phyloP scores from a whole-genome alignment of 345 rosid genomes.

The Nasturtium officinale region DNA sequence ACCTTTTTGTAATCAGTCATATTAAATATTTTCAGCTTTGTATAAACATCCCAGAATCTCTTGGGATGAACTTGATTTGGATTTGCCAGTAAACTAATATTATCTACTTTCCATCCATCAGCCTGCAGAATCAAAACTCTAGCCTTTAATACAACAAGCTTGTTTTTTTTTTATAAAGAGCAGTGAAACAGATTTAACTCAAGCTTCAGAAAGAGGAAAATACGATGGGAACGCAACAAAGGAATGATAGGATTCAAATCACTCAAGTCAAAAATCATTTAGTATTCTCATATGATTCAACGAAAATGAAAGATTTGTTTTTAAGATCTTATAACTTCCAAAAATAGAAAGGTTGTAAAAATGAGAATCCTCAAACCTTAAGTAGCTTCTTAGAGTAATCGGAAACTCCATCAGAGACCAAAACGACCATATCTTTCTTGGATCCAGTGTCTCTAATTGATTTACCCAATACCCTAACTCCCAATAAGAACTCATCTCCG shows the following conservation, averaged over 20 bases:
- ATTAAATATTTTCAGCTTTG: slow-evolving; percentile 88
- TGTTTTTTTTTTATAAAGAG: neutral
- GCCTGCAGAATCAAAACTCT: slow-evolving; percentile 54
- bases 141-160: neutral
- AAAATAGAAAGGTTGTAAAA: slow-evolving; percentile 21
- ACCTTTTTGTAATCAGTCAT: slow-evolving; percentile 92
- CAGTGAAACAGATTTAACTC: neutral
- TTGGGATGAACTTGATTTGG: slow-evolving; percentile 87
- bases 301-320: neutral
- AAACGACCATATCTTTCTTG: slow-evolving; percentile 76
- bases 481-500: slow-evolving; percentile 92
- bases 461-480: slow-evolving; percentile 91
- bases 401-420: slow-evolving; percentile 93
- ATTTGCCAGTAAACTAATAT: slow-evolving; percentile 78
- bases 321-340: slow-evolving; percentile 7
- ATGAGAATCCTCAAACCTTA: slow-evolving; percentile 42
- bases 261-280: neutral
- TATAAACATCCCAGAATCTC: slow-evolving; percentile 96
- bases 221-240: no score
- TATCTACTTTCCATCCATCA: slow-evolving; percentile 93
- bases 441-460: slow-evolving; percentile 84
- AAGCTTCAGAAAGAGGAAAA: no score
- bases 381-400: slow-evolving; percentile 70
- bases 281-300: neutral
- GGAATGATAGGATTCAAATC: neutral